A percentile compares a stretch with the other conserved stretches of the same genome.
phyloP scores from a whole-genome alignment of 805 yeast species.

The Pichia cabralensis region DNA sequence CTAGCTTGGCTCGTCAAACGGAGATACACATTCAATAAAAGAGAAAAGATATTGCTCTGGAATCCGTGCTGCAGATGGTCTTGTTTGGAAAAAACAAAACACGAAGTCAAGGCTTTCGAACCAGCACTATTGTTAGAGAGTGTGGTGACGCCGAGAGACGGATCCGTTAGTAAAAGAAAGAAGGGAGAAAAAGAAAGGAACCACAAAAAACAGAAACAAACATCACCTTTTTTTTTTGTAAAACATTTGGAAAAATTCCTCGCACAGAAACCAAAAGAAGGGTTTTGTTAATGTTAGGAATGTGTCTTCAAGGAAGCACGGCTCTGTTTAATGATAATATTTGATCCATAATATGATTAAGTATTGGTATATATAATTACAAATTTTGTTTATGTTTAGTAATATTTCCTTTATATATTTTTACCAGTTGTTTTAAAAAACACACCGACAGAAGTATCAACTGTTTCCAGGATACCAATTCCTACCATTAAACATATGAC shows the following conservation, averaged over 20 bases:
- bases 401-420: constrained; percentile 29
- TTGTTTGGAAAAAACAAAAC: constrained; percentile 1
- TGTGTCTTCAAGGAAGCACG: too few species aligned
- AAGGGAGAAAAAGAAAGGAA: background rate
- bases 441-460: constrained; percentile 3
- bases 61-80: too few species aligned
- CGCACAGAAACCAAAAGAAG: too few species aligned
- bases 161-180: background rate
- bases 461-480: constrained; percentile 1
- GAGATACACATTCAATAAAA: constrained; percentile 39
- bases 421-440: constrained; percentile 7
- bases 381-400: too few species aligned
- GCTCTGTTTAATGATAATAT: too few species aligned
- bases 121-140: constrained; percentile 1
- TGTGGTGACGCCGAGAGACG: constrained; percentile 5
- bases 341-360: too few species aligned
- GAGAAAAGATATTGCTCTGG: constrained; percentile 6
- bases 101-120: constrained; percentile 3
- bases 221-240: too few species aligned
- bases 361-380: too few species aligned
- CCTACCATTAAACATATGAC: constrained; percentile 5
- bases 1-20: constrained; percentile 35
- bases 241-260: too few species aligned
- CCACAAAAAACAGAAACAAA: background rate
- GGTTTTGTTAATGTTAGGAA: too few species aligned